These are phyloP conservation scores for Termitomyces sp. DNA, from an alignment of 768 basidiomycete species.

Conservation along the genomic window DNA sequence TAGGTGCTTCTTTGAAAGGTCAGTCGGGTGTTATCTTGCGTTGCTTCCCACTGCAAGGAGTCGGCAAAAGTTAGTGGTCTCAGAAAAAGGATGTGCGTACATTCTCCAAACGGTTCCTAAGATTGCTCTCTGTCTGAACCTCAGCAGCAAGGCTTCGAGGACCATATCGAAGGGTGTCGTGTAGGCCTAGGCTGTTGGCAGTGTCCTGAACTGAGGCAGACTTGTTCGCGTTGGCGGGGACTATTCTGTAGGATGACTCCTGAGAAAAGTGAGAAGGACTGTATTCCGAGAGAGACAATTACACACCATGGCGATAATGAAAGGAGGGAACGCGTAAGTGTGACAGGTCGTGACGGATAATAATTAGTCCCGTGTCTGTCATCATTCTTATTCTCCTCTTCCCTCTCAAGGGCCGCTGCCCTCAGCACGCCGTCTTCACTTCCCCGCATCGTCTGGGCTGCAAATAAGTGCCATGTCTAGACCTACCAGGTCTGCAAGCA, in stretches of 20 bases:
- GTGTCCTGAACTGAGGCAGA: conserved; percentile 63
- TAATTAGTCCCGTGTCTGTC: conserved; percentile 10
- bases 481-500: conserved; percentile 58
- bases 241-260: conserved; percentile 56
- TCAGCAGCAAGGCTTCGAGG: conserved; percentile 76
- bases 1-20: conserved; percentile 79
- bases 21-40: conserved; percentile 83
- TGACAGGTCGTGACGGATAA: conserved; percentile 10
- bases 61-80: not conserved
- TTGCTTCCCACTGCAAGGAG: conserved; percentile 77
- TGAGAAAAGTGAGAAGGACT: conserved; percentile 7
- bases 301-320: conserved; percentile 21
- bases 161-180: conserved; percentile 85
- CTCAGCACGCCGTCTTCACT: not conserved
- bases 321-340: conserved; percentile 21
- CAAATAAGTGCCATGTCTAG: conserved; percentile 33
- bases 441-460: not conserved
- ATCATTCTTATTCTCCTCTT: conserved; percentile 4
- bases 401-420: not conserved
- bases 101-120: conserved; percentile 71
- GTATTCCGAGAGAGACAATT: not conserved
- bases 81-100: conserved; percentile 35
- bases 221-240: conserved; percentile 50
- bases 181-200: conserved; percentile 72
- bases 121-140: conserved; percentile 48